Evolutionary conservation across 2,329 filamentous ascomycete genomes (phyloP).

Genomic region (Aschersonia sp.): DNA sequence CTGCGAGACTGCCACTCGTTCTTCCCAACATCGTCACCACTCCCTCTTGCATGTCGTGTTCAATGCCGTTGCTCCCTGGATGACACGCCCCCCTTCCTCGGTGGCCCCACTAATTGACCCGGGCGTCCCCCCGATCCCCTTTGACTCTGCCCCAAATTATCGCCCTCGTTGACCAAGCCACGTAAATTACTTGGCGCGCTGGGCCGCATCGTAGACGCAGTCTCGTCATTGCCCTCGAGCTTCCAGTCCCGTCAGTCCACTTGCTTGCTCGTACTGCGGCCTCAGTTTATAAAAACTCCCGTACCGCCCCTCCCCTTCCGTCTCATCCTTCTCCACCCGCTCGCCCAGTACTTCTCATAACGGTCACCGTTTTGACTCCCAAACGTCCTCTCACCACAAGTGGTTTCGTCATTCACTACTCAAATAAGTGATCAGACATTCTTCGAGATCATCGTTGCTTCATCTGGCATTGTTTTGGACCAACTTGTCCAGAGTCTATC

Average conservation of each 20-base stretch:
- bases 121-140: neutral
- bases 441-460: neutral
- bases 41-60: neutral
- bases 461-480: neutral
- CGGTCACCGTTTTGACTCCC: neutral
- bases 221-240: slow-evolving; percentile 3
- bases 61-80: neutral
- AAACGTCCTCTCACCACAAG: neutral
- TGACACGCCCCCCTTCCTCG: neutral
- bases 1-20: neutral
- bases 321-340: neutral
- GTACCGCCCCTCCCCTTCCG: neutral
- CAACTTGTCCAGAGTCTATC: neutral
- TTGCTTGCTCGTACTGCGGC: neutral
- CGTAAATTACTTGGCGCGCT: neutral
- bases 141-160: neutral
- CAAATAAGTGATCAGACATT: neutral
- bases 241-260: neutral
- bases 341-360: neutral
- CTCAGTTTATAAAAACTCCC: slow-evolving; percentile 2
- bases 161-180: neutral
- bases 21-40: neutral
- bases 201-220: neutral
- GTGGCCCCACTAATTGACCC: neutral
- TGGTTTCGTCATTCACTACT: neutral